Percentiles rank a stretch among this genome's conserved stretches.
Evolutionary conservation across 2,329 filamentous ascomycete species (phyloP).

Genomic region (Cadophora sp.): DNA sequence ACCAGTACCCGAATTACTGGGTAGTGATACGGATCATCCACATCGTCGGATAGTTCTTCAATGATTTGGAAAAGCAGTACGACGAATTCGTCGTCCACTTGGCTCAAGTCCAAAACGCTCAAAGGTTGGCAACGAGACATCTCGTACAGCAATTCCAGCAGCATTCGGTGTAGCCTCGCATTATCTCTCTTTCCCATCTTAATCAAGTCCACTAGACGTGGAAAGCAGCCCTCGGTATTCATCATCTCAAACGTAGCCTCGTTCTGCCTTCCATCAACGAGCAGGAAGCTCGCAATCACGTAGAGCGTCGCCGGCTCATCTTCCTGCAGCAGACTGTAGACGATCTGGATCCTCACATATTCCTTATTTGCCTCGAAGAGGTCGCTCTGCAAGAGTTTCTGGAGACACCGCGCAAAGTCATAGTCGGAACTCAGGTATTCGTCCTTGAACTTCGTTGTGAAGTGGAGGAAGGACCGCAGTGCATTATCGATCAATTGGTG

Average conservation of each 20-base stretch:
- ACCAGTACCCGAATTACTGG: constrained; percentile 92
- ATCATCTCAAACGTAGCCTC: constrained; percentile 85
- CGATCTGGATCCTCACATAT: constrained; percentile 91
- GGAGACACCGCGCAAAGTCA: constrained; percentile 80
- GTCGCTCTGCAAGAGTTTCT: constrained; percentile 75
- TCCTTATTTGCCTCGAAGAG: constrained; percentile 78
- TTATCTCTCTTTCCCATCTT: constrained; percentile 68
- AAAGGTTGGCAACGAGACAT: constrained; percentile 93
- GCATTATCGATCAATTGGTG: constrained; percentile 81
- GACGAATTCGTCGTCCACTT: constrained; percentile 82
- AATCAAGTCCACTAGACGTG: constrained; percentile 82
- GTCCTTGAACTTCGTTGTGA: constrained; percentile 78
- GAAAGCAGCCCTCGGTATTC: constrained; percentile 85
- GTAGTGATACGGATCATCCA: constrained; percentile 93
- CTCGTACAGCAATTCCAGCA: constrained; percentile 92
- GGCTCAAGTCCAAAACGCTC: constrained; percentile 75
- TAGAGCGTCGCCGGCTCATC: constrained; percentile 83
- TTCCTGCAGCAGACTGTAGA: constrained; percentile 90
- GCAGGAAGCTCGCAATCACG: constrained; percentile 80
- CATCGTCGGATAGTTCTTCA: constrained; percentile 85
- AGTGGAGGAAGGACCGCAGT: constrained; percentile 81
- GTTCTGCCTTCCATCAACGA: constrained; percentile 83
- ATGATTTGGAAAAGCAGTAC: constrained; percentile 85
- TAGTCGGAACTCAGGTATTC: constrained; percentile 78
- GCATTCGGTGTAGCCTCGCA: constrained; percentile 75